These are phyloP conservation scores for Thalia dealbata DNA, from an alignment of 176 grass and related monocot species.

Conservation along the genomic window DNA sequence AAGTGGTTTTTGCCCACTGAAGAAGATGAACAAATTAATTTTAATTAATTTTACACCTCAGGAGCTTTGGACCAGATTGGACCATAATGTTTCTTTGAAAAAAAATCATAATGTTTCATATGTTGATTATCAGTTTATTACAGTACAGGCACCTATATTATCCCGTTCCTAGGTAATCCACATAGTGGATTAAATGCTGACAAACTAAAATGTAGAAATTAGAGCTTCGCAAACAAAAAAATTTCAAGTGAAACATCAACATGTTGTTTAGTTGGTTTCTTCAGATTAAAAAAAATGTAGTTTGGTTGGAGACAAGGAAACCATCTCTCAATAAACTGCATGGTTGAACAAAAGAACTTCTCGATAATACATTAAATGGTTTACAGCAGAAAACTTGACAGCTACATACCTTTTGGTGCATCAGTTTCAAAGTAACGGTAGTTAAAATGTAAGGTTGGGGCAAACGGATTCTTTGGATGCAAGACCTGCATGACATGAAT, in stretches of 20 bases:
- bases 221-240: not conserved
- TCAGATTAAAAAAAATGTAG: no score
- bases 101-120: no score
- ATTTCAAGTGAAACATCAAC: not conserved
- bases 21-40: not conserved
- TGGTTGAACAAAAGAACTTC: no score
- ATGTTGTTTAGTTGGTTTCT: not conserved
- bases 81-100: no score
- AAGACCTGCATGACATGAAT: constrained; percentile 53
- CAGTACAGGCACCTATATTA: no score
- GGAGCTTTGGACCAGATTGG: no score
- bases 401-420: constrained; percentile 69
- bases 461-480: constrained; percentile 97
- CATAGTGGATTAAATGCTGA: not conserved
- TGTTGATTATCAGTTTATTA: no score
- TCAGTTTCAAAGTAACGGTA: constrained; percentile 99
- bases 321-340: not conserved
- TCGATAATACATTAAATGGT: no score
- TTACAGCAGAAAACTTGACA: not conserved
- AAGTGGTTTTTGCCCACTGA: not conserved
- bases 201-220: not conserved
- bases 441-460: constrained; percentile 95
- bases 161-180: no score
- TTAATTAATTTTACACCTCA: no score
- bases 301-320: not conserved